Evolutionary conservation across 106 monocot species (phyloP).

Genomic region (Allium fistulosum): DNA sequence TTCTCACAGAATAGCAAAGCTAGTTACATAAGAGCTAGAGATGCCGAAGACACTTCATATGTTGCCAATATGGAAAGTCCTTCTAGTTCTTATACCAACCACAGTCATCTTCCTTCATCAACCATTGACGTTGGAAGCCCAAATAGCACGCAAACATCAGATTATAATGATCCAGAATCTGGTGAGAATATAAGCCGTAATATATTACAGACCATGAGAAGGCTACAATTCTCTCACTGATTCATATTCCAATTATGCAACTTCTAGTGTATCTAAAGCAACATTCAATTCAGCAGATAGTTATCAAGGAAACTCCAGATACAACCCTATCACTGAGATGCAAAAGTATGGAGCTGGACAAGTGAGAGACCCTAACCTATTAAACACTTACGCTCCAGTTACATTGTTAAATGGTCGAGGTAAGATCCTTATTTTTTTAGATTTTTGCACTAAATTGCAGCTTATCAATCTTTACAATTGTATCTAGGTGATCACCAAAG

Average conservation of each 20-base stretch:
- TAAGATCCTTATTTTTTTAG: conserved; percentile 8
- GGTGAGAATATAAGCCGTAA: conserved; percentile 23
- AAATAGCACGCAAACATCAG: conserved; percentile 47
- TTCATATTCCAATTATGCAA: conserved; percentile 86
- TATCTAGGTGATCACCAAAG: conserved; percentile 27
- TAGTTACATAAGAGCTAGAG: conserved; percentile 46
- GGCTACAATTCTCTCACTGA: conserved; percentile 29
- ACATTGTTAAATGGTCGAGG: conserved; percentile 18
- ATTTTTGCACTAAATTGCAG: no score
- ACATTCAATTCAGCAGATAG: conserved; percentile 99
- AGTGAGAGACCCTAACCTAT: conserved; percentile 22
- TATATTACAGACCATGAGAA: no score
- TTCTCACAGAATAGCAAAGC: conserved; percentile 46
- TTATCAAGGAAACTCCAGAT: conserved; percentile 84
- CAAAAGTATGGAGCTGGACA: conserved; percentile 51
- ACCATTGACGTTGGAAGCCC: conserved; percentile 39
- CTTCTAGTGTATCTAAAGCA: conserved; percentile 96
- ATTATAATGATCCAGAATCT: conserved; percentile 75
- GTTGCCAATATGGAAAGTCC: conserved; percentile 34
- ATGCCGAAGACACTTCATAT: conserved; percentile 40
- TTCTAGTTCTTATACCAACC: conserved; percentile 58
- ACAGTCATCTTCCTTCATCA: conserved; percentile 52
- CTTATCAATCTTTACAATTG: no score
- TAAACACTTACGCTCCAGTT: conserved; percentile 16
- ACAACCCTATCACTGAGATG: conserved; percentile 90